Conservation (phyloP, 305 asterid genomes). For the Fraxinus angustifolia region DNA sequence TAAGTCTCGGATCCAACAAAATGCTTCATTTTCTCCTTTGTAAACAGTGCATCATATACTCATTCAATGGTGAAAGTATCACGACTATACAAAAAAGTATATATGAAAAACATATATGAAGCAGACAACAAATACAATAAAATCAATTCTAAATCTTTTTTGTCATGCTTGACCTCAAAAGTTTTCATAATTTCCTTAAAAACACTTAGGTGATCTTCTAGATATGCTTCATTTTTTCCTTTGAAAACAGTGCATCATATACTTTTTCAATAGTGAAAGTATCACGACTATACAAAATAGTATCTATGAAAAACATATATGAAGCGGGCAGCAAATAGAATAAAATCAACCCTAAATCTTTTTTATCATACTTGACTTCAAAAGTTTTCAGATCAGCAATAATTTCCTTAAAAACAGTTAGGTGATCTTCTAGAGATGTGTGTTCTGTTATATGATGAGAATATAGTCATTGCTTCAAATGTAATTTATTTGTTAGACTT, state of each 20-base stretch:
- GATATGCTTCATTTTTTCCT: too few relatives aligned
- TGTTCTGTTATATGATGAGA: background rate
- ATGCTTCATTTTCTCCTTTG: background rate
- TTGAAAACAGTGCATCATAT: background rate
- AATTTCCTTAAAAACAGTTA: background rate
- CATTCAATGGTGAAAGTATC: too few relatives aligned
- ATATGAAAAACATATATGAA: too few relatives aligned
- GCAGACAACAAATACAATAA: too few relatives aligned
- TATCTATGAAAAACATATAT: background rate
- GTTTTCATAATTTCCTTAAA: too few relatives aligned
- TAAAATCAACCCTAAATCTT: too few relatives aligned
- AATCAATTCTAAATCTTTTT: too few relatives aligned
- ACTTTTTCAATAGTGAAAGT: background rate
- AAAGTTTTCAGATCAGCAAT: background rate
- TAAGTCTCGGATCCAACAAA: background rate
- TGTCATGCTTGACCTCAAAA: too few relatives aligned
- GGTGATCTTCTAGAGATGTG: background rate
- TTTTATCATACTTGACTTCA: background rate
- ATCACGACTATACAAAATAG: background rate
- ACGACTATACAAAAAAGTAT: too few relatives aligned
- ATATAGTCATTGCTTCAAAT: background rate
- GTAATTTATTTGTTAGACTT: background rate
- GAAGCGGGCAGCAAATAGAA: background rate
- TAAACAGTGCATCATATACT: background rate
- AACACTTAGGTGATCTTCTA: too few relatives aligned